Conservation (phyloP, 352 stramenopile genomes). For the Pythium dissotocum region DNA sequence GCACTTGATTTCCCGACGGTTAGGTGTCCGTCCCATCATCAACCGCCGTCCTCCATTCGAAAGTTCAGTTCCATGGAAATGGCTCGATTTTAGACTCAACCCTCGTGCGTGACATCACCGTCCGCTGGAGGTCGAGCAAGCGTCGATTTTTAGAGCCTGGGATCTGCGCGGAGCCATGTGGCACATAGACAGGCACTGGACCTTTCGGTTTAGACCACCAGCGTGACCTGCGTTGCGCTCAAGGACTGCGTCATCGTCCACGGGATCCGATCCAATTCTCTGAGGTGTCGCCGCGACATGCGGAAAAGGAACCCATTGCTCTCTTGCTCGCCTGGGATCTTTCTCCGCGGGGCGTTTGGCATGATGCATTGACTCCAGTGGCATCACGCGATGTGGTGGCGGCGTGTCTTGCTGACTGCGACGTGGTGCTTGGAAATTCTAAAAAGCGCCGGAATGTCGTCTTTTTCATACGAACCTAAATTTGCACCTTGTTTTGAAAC, state of each 20-base stretch:
- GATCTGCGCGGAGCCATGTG: background rate
- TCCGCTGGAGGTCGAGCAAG: background rate
- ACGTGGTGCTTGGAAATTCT: background rate
- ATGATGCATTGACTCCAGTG: slow-evolving; percentile 6
- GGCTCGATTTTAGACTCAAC: background rate
- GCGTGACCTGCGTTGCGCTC: background rate
- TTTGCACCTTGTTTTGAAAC: slow-evolving; percentile 8
- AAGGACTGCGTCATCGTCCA: background rate
- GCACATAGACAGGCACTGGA: background rate
- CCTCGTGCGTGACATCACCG: slow-evolving; percentile 10
- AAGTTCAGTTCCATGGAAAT: slow-evolving; percentile 1
- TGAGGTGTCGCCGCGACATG: slow-evolving; percentile 10
- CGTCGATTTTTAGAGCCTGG: slow-evolving; percentile 5
- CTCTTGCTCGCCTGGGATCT: background rate
- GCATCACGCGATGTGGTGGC: background rate
- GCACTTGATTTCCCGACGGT: background rate
- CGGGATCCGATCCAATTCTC: background rate
- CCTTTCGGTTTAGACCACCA: too few relatives aligned
- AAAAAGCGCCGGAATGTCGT: background rate
- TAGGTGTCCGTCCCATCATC: background rate
- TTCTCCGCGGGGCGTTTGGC: background rate
- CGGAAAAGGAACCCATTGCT: background rate
- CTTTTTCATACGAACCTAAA: background rate
- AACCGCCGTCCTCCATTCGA: background rate
- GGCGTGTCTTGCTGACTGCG: background rate